Conservation (phyloP, 306 rosid genomes). For the Lablab purpureus region DNA sequence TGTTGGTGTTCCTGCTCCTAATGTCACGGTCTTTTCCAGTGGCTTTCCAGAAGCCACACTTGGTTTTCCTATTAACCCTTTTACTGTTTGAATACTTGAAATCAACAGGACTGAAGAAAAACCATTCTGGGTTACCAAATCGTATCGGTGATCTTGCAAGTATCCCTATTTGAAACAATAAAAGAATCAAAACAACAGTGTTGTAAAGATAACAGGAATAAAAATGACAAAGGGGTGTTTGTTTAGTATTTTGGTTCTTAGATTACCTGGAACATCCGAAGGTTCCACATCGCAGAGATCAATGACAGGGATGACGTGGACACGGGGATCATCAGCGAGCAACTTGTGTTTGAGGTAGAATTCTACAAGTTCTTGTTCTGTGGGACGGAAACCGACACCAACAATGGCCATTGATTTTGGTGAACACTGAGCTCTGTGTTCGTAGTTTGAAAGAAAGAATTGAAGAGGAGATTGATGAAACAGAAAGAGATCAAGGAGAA, state of each 20-base stretch:
- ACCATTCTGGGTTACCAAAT: constrained; percentile 66
- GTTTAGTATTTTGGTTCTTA: too few species aligned
- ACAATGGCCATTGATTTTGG: constrained; percentile 40
- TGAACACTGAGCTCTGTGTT: not conserved
- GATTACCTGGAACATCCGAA: constrained; percentile 59
- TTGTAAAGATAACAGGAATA: not conserved
- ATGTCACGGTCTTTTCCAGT: constrained; percentile 59
- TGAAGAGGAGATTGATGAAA: not conserved
- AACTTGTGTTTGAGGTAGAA: constrained; percentile 59
- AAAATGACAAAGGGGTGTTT: not conserved
- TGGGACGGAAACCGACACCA: constrained; percentile 72
- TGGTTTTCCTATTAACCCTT: constrained; percentile 55
- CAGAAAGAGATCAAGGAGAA: not conserved
- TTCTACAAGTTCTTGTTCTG: constrained; percentile 67
- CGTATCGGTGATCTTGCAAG: constrained; percentile 47
- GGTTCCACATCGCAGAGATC: constrained; percentile 66
- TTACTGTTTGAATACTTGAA: constrained; percentile 50
- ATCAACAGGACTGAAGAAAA: constrained; percentile 56
- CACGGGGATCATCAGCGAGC: constrained; percentile 16
- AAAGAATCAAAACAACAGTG: not conserved
- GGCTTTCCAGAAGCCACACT: constrained; percentile 72
- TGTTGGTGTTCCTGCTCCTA: constrained; percentile 36
- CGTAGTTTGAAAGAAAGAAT: not conserved
- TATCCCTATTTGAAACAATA: not conserved
- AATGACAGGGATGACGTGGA: constrained; percentile 48